Percentiles rank a stretch among this genome's conserved stretches.
Evolutionary conservation across 148 eudicot species (phyloP).

Genomic region (Rhododendron henanense): DNA sequence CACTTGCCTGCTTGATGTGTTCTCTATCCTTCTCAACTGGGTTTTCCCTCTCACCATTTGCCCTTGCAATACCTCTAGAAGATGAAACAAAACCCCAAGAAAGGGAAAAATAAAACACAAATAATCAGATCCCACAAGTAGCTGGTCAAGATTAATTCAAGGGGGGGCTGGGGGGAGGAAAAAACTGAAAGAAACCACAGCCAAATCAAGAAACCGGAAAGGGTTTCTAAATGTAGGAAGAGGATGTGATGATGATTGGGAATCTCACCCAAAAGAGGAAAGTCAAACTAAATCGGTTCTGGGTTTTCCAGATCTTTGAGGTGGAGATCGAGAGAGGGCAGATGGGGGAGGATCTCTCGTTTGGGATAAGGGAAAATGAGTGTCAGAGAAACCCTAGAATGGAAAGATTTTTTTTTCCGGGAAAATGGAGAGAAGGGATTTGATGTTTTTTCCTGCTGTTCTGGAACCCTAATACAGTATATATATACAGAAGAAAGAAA

Average conservation of each 20-base stretch:
- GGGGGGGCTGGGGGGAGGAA: too few relatives aligned
- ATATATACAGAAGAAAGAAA: neutral
- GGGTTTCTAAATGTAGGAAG: neutral
- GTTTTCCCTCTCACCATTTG: slow-evolving; percentile 69
- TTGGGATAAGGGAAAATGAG: neutral
- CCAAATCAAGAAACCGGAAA: slow-evolving; percentile 2
- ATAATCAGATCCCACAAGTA: neutral
- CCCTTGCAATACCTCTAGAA: neutral
- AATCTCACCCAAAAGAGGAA: slow-evolving; percentile 9
- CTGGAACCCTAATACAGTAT: neutral
- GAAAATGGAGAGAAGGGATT: slow-evolving; percentile 5
- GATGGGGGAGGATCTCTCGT: neutral
- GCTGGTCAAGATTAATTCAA: neutral
- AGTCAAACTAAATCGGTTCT: slow-evolving; percentile 11
- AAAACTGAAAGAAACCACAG: neutral
- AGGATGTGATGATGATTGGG: neutral
- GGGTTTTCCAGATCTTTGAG: slow-evolving; percentile 12
- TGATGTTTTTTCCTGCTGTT: neutral
- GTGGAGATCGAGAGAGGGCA: neutral
- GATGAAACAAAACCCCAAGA: neutral
- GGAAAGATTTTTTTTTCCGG: slow-evolving; percentile 4
- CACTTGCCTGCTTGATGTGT: slow-evolving; percentile 64
- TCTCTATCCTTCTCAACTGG: slow-evolving; percentile 69
- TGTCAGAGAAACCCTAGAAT: slow-evolving; percentile 32
- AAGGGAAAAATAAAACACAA: neutral